Conservation (phyloP, 257 asterid species). For the Nicotiana tomentosiformis region DNA sequence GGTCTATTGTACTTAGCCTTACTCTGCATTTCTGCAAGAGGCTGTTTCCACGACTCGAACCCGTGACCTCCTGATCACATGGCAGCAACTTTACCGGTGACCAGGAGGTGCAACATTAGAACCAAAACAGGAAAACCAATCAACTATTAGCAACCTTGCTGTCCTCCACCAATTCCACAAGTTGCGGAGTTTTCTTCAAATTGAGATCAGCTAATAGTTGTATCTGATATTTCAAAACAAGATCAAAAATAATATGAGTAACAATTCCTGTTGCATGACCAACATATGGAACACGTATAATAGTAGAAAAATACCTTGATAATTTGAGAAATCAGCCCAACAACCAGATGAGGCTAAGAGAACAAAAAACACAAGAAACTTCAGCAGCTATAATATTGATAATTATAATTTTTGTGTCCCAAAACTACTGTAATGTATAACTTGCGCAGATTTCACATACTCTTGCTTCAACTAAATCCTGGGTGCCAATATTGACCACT, state of each 20-base stretch:
- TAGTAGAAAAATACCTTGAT: constrained; percentile 53
- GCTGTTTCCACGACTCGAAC: no score
- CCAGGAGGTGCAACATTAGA: background rate
- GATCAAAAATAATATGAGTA: background rate
- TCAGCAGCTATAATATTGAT: background rate
- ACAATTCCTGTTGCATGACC: background rate
- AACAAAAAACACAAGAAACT: constrained; percentile 7
- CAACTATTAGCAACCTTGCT: constrained; percentile 45
- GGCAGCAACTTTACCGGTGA: no score
- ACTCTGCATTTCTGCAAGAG: no score
- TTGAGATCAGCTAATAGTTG: constrained; percentile 91
- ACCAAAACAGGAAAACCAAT: constrained; percentile 8
- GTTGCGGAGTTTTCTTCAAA: constrained; percentile 87
- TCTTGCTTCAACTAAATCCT: constrained; percentile 84
- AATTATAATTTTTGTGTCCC: background rate
- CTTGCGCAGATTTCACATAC: constrained; percentile 29
- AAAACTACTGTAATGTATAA: background rate
- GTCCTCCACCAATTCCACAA: constrained; percentile 89
- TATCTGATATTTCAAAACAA: constrained; percentile 43
- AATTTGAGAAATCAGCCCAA: constrained; percentile 89
- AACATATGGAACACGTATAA: background rate
- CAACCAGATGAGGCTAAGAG: constrained; percentile 81
- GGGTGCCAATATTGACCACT: constrained; percentile 95
- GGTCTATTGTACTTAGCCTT: no score
- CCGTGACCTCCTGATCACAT: no score